These are phyloP conservation scores for Podospora conica DNA, from an alignment of 495 filamentous ascomycete genomes.

Conservation along the genomic window DNA sequence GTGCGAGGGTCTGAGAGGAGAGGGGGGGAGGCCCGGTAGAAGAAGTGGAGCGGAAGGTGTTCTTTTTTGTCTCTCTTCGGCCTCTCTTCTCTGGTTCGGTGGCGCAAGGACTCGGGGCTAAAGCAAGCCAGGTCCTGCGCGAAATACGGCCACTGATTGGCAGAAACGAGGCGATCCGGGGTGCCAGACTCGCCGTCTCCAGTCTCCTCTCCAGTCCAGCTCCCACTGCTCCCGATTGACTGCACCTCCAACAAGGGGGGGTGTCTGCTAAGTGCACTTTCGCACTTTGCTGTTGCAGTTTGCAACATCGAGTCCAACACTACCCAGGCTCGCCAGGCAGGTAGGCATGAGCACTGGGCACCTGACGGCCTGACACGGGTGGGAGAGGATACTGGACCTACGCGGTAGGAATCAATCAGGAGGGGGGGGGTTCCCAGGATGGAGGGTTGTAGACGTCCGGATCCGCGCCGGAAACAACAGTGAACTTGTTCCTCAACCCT, in stretches of 20 bases:
- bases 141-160: conserved; percentile 23
- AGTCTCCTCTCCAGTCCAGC: not conserved
- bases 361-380: too few relatives aligned
- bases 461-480: conserved; percentile 17
- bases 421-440: conserved; percentile 2
- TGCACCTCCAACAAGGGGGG: not conserved
- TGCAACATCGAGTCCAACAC: conserved; percentile 3
- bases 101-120: conserved; percentile 29
- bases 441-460: conserved; percentile 10
- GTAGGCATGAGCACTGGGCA: not conserved
- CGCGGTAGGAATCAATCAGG: too few relatives aligned
- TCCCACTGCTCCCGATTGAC: not conserved
- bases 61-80: conserved; percentile 19
- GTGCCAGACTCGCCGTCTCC: not conserved
- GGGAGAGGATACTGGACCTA: too few relatives aligned
- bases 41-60: conserved; percentile 18
- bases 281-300: conserved; percentile 2
- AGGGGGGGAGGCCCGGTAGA: not conserved
- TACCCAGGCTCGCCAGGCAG: too few relatives aligned
- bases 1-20: not conserved
- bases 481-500: not conserved
- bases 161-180: conserved; percentile 10
- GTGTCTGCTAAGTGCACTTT: not conserved
- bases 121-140: conserved; percentile 16
- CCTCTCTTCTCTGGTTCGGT: conserved; percentile 11